Base-by-base conservation (phyloP, 352 stramenopile species). In the Thraustochytrium sp. region DNA sequence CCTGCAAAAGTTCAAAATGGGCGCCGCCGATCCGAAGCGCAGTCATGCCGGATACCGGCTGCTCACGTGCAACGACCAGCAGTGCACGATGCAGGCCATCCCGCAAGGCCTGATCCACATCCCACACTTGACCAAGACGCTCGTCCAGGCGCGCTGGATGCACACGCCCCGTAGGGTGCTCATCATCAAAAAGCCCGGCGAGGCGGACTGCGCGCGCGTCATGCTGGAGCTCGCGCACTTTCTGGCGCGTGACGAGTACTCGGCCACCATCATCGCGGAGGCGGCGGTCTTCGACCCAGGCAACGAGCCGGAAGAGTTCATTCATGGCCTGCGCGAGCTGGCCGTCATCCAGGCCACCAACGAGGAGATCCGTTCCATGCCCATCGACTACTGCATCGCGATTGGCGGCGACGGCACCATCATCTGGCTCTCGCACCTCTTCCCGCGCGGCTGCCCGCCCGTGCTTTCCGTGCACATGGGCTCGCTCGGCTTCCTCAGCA, bases 381-480 rank as follows among this genome's bases (percentile, higher is more conserved):
- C 61, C 3, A 84, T 97, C 40, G 93, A 97, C 89, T 96, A 96
- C 88, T 92, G 96, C 3, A 87, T 97, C 64, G 97, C 92, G 54
- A 90, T 98, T 2, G 95, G 95, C 8, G 96, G 97, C 31, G 97
- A 99, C 85, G 97, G 97, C 9, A 87, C 94, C 9, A 80, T 97
- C 0, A 92, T 96, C 85, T 89, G 94, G 87, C 90, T 90, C 5
- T 91, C 85, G 55, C 89, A 87, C 46, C 75, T 95, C 26, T 94
- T 95, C 51, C 76, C 76, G 16, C 23, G 29, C 31, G 76, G 61
- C 90, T 31, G 91, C 91, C 0, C 90, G 94, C 76, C 76, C 0
- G 49, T 84, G 23, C 86, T 96, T 36, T 94, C 92, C 38, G 91
- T 96, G 23, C 91, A 92, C 1, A 97, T 97, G 93, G 93, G 93